A percentile compares a stretch with the other conserved stretches of the same genome.
phyloP scores from a whole-genome alignment of 2,329 filamentous ascomycete genomes.

The Chalaropsis thielavioides region DNA sequence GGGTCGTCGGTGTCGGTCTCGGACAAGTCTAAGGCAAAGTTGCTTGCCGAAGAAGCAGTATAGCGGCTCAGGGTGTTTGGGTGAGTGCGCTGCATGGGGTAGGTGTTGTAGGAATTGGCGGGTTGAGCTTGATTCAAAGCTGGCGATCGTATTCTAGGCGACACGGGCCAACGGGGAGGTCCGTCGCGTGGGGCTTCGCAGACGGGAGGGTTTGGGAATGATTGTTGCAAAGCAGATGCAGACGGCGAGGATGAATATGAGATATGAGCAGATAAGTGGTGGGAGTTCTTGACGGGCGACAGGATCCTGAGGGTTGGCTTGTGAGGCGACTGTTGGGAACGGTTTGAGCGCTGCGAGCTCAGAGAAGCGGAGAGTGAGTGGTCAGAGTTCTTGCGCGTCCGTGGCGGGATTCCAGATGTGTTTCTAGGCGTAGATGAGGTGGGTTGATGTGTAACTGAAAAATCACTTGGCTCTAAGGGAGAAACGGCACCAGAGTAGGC shows the following conservation, averaged over 20 bases:
- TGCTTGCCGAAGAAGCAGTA: slow-evolving; percentile 14
- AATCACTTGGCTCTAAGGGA: slow-evolving; percentile 31
- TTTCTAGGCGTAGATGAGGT: slow-evolving; percentile 26
- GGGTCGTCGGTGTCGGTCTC: slow-evolving; percentile 41
- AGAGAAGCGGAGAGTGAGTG: slow-evolving; percentile 5
- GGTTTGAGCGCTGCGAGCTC: slow-evolving; percentile 35
- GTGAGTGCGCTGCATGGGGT: slow-evolving; percentile 6
- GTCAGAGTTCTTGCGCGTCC: slow-evolving; percentile 47
- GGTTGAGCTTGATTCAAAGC: not conserved
- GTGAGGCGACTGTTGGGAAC: slow-evolving; percentile 43
- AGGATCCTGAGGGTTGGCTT: slow-evolving; percentile 29
- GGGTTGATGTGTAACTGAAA: slow-evolving; percentile 32
- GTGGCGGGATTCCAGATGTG: slow-evolving; percentile 28
- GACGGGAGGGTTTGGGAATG: slow-evolving; percentile 6
- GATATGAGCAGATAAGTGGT: slow-evolving; percentile 36
- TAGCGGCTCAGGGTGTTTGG: not conserved
- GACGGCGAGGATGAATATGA: slow-evolving; percentile 34
- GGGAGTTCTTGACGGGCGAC: not conserved
- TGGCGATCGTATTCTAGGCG: slow-evolving; percentile 59
- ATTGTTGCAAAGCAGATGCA: slow-evolving; percentile 20
- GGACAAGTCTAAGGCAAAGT: slow-evolving; percentile 23
- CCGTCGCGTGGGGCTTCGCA: slow-evolving; percentile 15
- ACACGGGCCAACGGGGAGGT: slow-evolving; percentile 56
- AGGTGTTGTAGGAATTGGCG: slow-evolving; percentile 7
- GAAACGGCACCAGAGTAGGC: slow-evolving; percentile 21